Evolutionary conservation across 176 grass and related monocot species (phyloP).

Genomic region (Musa beccarii): DNA sequence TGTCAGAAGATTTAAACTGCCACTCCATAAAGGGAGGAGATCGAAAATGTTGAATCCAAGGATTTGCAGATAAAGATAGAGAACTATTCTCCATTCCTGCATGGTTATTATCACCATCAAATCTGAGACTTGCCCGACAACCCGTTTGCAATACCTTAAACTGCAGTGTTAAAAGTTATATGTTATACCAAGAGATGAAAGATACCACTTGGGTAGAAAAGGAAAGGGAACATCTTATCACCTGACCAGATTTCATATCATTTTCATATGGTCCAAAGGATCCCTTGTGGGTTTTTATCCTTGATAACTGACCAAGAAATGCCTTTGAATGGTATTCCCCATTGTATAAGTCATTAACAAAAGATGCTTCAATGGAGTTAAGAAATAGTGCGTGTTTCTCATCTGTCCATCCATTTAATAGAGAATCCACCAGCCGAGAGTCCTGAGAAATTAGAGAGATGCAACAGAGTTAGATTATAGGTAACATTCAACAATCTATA

Average conservation of each 20-base stretch:
- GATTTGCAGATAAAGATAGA: conserved; percentile 31
- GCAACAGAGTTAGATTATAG: conserved; percentile 6
- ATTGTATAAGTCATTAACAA: conserved; percentile 39
- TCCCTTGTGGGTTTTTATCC: conserved; percentile 2
- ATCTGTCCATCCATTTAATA: conserved; percentile 64
- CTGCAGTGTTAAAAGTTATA: not conserved
- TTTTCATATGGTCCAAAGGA: conserved; percentile 26
- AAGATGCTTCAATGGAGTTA: conserved; percentile 64
- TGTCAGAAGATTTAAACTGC: conserved; percentile 2
- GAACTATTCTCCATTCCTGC: conserved; percentile 10
- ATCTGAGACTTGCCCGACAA: conserved; percentile 36
- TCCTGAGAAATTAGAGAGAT: conserved; percentile 34
- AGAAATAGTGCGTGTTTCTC: conserved; percentile 81
- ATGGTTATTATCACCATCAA: conserved; percentile 26
- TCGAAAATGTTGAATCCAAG: conserved; percentile 55
- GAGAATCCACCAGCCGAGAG: conserved; percentile 24
- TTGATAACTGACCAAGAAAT: conserved; percentile 27
- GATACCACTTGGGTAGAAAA: too few species aligned
- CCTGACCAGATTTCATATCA: conserved; percentile 13
- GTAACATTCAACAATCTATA: not conserved
- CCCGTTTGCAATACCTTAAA: conserved; percentile 59
- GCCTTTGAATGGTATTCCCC: conserved; percentile 32
- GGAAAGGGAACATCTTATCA: not conserved
- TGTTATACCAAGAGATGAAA: too few species aligned
- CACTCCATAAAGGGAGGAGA: conserved; percentile 8